Base-by-base conservation (phyloP, 2,329 filamentous ascomycete species). In the Fusarium sp. region DNA sequence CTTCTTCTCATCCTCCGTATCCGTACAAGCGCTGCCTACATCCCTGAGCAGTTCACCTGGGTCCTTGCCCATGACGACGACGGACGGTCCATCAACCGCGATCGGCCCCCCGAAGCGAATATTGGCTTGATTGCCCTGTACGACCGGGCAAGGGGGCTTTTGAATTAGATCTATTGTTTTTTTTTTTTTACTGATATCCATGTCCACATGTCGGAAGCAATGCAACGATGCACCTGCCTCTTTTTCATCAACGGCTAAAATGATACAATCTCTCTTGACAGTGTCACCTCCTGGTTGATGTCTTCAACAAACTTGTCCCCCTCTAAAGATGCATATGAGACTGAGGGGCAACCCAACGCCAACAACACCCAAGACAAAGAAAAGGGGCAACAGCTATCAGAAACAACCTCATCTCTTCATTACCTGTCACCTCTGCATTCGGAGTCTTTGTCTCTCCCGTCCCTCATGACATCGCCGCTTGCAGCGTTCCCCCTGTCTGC, bases 61-160 rank as follows among this genome's bases (percentile, higher is more conserved):
- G 30, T 5, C 17, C 43, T 59, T 47, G 38, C 38, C 59, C 66
- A 62, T 69, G 63, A 56, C 56, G 63, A 40, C 30, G 30, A 32
- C 30, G 30, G 30, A 32, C 50, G 69, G 69, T 62, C 70, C 70
- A 71, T 63, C 72, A 75, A 75, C 52, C 40, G 43, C 57, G 61
- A 54, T 56, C 45, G 56, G 43, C n/a, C 25, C 33, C 35, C 20
- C 38, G 32, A 50, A 50, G 59, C 63, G 27, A 65, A 50, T 66
- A 66, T 65, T 73, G 65, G 71, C 68, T 73, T 68, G 60, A 73
- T 74, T 73, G 68, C 71, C 71, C 71, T 75, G 71, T 65, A 74
- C 72, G 45, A 76, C 73, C 54, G 58, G 58, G 56, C 54, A 45
- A 62, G 71, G 71, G 67, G 25, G 54, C n/a, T 22, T 32, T 61